phyloP scores from a whole-genome alignment of 176 grass and related monocot species.

The Paspalum notatum region DNA sequence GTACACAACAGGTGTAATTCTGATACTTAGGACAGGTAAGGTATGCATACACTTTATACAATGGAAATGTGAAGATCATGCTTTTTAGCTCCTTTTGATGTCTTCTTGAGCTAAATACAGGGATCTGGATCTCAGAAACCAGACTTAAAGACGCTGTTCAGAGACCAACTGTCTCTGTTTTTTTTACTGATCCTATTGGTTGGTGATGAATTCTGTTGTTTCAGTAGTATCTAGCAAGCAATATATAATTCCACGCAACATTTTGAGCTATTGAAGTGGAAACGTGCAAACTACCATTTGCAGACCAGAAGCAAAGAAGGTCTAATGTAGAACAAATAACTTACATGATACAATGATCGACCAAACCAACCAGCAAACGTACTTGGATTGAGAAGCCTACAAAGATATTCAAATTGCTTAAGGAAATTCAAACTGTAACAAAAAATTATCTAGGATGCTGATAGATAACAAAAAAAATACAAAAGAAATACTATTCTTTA shows the following conservation, averaged over 20 bases:
- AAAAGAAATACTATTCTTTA: background rate
- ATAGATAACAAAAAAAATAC: conserved; percentile 7
- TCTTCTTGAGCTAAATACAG: background rate
- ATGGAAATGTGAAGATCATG: background rate
- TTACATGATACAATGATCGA: conserved; percentile 93
- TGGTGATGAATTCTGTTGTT: background rate
- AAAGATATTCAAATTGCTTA: conserved; percentile 36
- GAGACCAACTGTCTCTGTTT: background rate
- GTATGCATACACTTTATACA: background rate
- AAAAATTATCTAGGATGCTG: conserved; percentile 20
- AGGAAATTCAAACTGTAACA: conserved; percentile 21
- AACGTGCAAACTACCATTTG: conserved; percentile 14
- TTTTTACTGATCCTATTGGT: conserved; percentile 19
- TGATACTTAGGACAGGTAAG: background rate
- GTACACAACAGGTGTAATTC: background rate
- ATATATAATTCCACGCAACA: background rate
- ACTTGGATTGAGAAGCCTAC: conserved; percentile 94
- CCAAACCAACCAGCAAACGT: conserved; percentile 99
- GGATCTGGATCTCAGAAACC: background rate
- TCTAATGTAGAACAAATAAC: conserved; percentile 35
- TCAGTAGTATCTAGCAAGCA: background rate
- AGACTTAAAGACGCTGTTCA: background rate
- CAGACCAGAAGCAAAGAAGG: conserved; percentile 5
- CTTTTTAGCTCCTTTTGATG: background rate
- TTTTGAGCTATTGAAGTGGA: conserved; percentile 32